Evolutionary conservation across 2,329 filamentous ascomycete species (phyloP), one percentile per base, ranked within the genome.

Genomic region (Emmonsia crescens): DNA sequence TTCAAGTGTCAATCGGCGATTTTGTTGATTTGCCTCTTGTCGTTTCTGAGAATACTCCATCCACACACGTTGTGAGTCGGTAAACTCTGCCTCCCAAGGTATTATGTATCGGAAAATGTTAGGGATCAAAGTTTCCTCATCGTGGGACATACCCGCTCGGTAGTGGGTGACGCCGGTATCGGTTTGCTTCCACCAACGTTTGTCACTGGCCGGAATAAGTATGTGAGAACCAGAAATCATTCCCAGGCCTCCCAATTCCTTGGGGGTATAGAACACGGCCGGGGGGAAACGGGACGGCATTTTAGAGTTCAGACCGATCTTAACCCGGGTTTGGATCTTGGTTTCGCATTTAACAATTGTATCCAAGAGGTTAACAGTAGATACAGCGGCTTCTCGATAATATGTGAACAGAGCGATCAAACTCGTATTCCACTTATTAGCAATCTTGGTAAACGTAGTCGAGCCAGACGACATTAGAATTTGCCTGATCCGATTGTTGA

Each of bases 101-200:
- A 97, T 96, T 73, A 99, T 97, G 77, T 99, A 99, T 63, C 94
- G 87, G 86, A 97, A 97, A 69, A 99, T 99, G 73, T 99, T 97
- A 10, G 94, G 94, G 63, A 99, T 99, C 60, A 99, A 78, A 0
- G 94, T 97, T 76, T 99, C 94, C 73, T 97, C 93, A 65, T 97
- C 92, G 70, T 97, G 92, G 24, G 91, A 94, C 94, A 99, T 99
- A 77, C 94, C 94, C 63, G 92, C 89, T 63, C 94, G 87, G 79
- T 95, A 99, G 74, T 99, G 94, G 6, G 93, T 97, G 59, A 99
- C 91, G 33, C 94, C 95, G 42, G 90, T 91, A 71, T 99, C 95
- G 0, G 94, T 99, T 77, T 99, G 94, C 79, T 96, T 96, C 1
- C 88, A 96, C 91, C 92, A 99, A 36, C 95, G 87, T 80, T 97